Percentiles rank a stretch among this genome's conserved stretches.
phyloP scores from a whole-genome alignment of 2,329 filamentous ascomycete genomes.

The Claviceps sp. region DNA sequence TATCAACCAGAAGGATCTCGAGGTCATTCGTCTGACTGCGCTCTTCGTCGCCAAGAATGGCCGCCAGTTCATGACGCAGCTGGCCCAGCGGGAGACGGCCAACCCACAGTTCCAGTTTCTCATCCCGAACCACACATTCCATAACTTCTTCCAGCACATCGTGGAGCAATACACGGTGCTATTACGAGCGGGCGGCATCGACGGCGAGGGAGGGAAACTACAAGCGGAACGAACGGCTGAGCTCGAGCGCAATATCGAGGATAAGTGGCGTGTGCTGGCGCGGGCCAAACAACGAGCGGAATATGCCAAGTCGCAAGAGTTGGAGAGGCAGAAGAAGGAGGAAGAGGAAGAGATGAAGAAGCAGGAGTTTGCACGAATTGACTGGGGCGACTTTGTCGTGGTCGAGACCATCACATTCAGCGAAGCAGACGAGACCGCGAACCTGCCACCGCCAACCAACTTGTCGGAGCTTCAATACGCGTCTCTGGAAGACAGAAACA shows the following conservation, averaged over 20 bases:
- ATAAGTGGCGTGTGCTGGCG: constrained; percentile 69
- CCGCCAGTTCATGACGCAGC: constrained; percentile 75
- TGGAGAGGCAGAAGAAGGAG: constrained; percentile 78
- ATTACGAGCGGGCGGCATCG: constrained; percentile 52
- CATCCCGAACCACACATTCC: constrained; percentile 85
- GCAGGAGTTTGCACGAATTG: constrained; percentile 66
- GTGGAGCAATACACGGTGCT: constrained; percentile 88
- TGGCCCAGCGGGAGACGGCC: constrained; percentile 76
- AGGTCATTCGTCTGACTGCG: constrained; percentile 63
- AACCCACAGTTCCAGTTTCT: constrained; percentile 97
- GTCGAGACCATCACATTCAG: constrained; percentile 91
- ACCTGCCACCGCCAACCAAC: constrained; percentile 78
- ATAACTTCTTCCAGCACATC: constrained; percentile 87
- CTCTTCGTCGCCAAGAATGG: constrained; percentile 89
- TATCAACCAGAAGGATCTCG: constrained; percentile 87
- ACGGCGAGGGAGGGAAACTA: constrained; percentile 52
- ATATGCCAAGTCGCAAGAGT: constrained; percentile 72
- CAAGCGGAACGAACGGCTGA: constrained; percentile 61
- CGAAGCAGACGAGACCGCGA: constrained; percentile 72
- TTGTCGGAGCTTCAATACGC: constrained; percentile 87
- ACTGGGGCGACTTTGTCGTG: constrained; percentile 96
- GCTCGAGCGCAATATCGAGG: constrained; percentile 58
- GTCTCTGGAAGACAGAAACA: constrained; percentile 88
- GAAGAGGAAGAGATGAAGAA: constrained; percentile 76
- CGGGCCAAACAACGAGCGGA: constrained; percentile 77